A percentile compares a stretch with the other conserved stretches of the same genome.
Conservation (phyloP, 1,284 basidiomycete species). For the Pseudozyma hubeiensis region DNA sequence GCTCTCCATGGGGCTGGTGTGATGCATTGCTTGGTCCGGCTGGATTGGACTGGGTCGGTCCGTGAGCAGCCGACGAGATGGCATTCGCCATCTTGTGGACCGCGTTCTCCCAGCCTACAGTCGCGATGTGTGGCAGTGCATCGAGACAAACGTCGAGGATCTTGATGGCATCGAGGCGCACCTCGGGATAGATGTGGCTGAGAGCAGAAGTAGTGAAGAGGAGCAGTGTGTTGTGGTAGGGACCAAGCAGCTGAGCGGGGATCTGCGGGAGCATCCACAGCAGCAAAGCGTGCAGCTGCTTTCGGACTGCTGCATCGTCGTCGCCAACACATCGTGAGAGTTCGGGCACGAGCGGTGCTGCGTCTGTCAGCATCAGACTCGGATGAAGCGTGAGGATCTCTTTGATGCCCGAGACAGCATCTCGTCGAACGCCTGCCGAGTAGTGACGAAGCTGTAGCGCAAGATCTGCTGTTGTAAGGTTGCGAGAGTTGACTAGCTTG, state of each 20-base stretch:
- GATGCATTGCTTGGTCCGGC: constrained; percentile 19
- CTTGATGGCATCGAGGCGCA: constrained; percentile 87
- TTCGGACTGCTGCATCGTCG: constrained; percentile 74
- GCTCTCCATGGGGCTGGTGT: constrained; percentile 52
- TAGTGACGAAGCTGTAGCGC: constrained; percentile 85
- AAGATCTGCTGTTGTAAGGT: constrained; percentile 82
- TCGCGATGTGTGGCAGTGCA: constrained; percentile 74
- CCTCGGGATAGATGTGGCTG: constrained; percentile 93
- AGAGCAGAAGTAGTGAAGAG: constrained; percentile 88
- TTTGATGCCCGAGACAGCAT: constrained; percentile 82
- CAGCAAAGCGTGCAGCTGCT: constrained; percentile 71
- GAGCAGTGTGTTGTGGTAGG: constrained; percentile 79
- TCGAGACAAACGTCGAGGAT: constrained; percentile 84
- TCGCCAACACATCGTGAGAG: constrained; percentile 77
- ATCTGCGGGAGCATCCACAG: constrained; percentile 80
- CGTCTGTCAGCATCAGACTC: constrained; percentile 73
- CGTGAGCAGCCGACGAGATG: constrained; percentile 12
- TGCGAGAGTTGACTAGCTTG: constrained; percentile 65
- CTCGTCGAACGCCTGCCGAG: constrained; percentile 79
- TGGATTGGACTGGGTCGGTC: not conserved
- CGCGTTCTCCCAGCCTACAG: constrained; percentile 50
- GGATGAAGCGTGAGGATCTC: constrained; percentile 81
- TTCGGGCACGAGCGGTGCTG: constrained; percentile 77
- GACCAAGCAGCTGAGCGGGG: constrained; percentile 74
- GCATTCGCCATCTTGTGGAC: constrained; percentile 30